Percentiles rank a stretch among this genome's conserved stretches.
phyloP scores from a whole-genome alignment of 257 asterid genomes.

The Henckelia pumila region DNA sequence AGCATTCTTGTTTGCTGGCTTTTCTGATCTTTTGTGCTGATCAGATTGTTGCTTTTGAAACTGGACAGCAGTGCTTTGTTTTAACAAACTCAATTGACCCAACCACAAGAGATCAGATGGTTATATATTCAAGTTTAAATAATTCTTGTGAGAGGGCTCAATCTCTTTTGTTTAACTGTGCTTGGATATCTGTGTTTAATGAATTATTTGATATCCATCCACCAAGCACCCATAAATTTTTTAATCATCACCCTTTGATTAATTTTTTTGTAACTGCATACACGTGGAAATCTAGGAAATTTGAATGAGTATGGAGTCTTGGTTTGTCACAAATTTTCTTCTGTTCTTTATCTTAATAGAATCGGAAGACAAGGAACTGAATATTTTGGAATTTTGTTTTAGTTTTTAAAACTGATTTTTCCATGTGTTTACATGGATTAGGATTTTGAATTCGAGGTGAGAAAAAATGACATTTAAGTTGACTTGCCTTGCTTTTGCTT shows the following conservation, averaged over 20 bases:
- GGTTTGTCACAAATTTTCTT: background rate
- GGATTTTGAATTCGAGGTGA: background rate
- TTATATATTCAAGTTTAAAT: no score
- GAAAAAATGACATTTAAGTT: slow-evolving; percentile 1
- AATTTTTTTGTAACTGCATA: no score
- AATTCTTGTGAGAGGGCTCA: background rate
- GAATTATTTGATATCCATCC: background rate
- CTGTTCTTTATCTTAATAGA: no score
- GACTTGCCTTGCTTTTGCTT: background rate
- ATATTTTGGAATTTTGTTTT: background rate
- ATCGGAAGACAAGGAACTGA: background rate
- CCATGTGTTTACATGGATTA: background rate
- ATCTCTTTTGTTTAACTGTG: background rate
- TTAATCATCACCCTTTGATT: no score
- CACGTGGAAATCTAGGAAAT: background rate
- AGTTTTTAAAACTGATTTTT: no score
- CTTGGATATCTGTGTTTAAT: background rate
- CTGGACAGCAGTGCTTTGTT: background rate
- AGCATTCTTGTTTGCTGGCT: background rate
- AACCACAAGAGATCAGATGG: background rate
- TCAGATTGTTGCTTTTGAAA: background rate
- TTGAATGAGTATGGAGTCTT: background rate
- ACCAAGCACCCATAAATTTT: background rate
- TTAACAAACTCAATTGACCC: background rate
- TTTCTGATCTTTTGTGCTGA: background rate